phyloP scores from a whole-genome alignment of 192 early-diverging fungal genomes.

The Linnemannia exigua region DNA sequence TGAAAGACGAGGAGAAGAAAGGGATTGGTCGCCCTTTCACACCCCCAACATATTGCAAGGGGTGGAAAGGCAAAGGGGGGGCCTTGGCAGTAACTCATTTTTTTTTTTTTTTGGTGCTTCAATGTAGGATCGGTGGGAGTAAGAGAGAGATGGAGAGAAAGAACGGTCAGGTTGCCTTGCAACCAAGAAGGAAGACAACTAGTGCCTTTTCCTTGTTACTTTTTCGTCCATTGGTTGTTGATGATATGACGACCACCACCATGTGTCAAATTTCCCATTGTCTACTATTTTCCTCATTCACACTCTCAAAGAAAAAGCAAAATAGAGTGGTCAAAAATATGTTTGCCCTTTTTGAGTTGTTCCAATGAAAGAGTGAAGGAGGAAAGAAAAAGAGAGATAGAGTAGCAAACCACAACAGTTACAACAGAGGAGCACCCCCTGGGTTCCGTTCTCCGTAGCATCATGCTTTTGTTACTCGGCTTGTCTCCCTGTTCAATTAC shows the following conservation, averaged over 20 bases:
- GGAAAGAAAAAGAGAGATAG: not conserved
- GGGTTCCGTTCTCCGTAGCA: too few species aligned
- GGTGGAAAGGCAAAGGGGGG: not conserved
- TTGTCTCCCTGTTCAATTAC: too few species aligned
- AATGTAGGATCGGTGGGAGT: not conserved
- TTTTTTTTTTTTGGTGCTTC: not conserved
- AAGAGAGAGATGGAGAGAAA: not conserved
- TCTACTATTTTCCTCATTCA: too few species aligned
- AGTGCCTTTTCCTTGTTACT: too few species aligned
- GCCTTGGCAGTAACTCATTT: not conserved
- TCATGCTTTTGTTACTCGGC: too few species aligned
- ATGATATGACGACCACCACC: too few species aligned
- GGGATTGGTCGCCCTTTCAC: not conserved
- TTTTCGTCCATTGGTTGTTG: too few species aligned
- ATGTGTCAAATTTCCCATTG: too few species aligned
- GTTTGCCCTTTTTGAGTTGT: not conserved
- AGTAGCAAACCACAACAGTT: not conserved
- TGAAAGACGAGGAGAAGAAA: slow-evolving; percentile 8
- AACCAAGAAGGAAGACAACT: too few species aligned
- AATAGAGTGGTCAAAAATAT: not conserved
- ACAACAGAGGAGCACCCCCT: not conserved
- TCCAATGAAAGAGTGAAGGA: not conserved
- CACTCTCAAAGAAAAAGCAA: slow-evolving; percentile 1
- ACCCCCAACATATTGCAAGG: not conserved
- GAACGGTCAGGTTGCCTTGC: not conserved